These are phyloP conservation scores for Gillenia trifoliata DNA, from an alignment of 306 rosid species.

Conservation along the genomic window DNA sequence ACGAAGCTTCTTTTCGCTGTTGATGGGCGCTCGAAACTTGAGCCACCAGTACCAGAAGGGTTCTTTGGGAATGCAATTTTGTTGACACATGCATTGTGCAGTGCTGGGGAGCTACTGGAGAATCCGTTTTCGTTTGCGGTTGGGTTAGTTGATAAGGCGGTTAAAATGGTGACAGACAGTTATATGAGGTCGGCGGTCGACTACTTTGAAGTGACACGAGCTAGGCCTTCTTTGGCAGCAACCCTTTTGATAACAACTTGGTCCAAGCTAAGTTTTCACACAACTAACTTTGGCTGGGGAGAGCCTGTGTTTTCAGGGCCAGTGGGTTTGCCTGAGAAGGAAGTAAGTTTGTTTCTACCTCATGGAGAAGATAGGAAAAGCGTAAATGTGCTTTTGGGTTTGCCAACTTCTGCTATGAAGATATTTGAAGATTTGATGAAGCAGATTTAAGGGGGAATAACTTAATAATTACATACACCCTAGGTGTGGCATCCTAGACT, in stretches of 20 bases:
- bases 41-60: conserved; percentile 65
- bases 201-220: conserved; percentile 67
- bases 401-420: conserved; percentile 79
- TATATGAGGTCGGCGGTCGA: conserved; percentile 84
- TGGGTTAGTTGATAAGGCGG: conserved; percentile 48
- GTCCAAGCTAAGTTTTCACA: conserved; percentile 63
- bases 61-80: conserved; percentile 73
- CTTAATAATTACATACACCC: background rate
- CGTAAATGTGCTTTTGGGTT: conserved; percentile 62
- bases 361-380: conserved; percentile 51
- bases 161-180: conserved; percentile 47
- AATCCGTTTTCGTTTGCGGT: conserved; percentile 52
- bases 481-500: background rate
- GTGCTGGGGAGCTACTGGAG: conserved; percentile 47
- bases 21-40: conserved; percentile 63
- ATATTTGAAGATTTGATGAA: conserved; percentile 40
- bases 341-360: conserved; percentile 57
- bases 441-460: conserved; percentile 18
- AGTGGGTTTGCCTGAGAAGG: conserved; percentile 65
- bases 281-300: conserved; percentile 83
- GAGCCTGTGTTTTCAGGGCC: conserved; percentile 70
- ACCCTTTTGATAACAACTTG: conserved; percentile 74
- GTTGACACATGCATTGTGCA: conserved; percentile 50
- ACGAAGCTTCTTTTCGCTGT: conserved; percentile 80
- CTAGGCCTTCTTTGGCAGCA: conserved; percentile 63